Conservation (phyloP, 306 rosid genomes). For the Prunus campanulata region DNA sequence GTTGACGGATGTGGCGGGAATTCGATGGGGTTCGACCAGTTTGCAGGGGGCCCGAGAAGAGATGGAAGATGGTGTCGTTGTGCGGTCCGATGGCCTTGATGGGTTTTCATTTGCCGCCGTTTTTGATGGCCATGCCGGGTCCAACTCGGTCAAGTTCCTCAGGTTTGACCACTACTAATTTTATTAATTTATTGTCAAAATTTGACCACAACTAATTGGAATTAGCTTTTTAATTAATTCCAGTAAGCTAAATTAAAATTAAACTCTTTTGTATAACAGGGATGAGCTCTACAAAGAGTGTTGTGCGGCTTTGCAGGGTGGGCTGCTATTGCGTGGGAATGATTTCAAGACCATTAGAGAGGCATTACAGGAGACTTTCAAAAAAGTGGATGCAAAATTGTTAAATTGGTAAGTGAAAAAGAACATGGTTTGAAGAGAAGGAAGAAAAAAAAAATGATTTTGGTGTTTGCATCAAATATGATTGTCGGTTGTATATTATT, state of each 20-base stretch:
- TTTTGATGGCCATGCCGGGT: constrained; percentile 94
- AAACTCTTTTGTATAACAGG: constrained; percentile 41
- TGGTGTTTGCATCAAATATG: constrained; percentile 22
- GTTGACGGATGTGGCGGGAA: constrained; percentile 47
- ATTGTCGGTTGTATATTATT: constrained; percentile 34
- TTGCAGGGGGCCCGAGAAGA: constrained; percentile 85
- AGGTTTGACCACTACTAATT: constrained; percentile 32
- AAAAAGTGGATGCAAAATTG: constrained; percentile 57
- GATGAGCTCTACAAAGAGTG: constrained; percentile 94
- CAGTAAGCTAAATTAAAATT: neutral
- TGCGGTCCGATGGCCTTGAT: constrained; percentile 55
- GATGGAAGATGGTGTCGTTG: constrained; percentile 81
- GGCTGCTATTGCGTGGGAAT: constrained; percentile 55
- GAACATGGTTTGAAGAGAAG: neutral
- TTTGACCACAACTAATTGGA: neutral
- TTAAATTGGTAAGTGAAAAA: constrained; percentile 48
- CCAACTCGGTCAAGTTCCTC: constrained; percentile 75
- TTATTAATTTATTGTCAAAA: too few species aligned
- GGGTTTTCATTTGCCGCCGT: constrained; percentile 91
- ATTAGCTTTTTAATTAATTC: neutral
- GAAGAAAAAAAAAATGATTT: too few species aligned
- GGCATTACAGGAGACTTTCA: constrained; percentile 72
- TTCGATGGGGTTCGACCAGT: constrained; percentile 78
- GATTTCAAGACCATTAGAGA: constrained; percentile 58
- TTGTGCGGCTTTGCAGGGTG: constrained; percentile 72